Percentiles rank a stretch among this genome's conserved stretches.
Evolutionary conservation across 305 asterid genomes (phyloP).

Genomic region (Ilex paraguariensis): DNA sequence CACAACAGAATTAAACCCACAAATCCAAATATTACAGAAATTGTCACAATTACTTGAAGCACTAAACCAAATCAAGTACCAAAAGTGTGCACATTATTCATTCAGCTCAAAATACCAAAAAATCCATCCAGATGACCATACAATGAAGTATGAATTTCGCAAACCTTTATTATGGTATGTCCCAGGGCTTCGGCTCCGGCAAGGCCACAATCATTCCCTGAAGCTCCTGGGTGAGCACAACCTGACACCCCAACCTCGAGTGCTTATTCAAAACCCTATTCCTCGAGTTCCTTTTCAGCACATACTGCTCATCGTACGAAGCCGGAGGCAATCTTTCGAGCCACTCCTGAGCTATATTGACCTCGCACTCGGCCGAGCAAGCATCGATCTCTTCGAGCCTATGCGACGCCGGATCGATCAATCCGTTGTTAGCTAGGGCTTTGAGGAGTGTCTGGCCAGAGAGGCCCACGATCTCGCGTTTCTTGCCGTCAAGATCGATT

Average conservation of each 20-base stretch:
- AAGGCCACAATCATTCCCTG: conserved; percentile 96
- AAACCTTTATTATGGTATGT: conserved; percentile 46
- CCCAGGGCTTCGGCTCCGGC: conserved; percentile 91
- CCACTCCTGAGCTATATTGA: conserved; percentile 94
- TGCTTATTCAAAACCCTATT: conserved; percentile 69
- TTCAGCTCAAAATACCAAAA: neutral
- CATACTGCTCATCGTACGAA: conserved; percentile 72
- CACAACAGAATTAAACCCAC: too few species aligned
- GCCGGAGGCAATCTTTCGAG: conserved; percentile 77
- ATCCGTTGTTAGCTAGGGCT: conserved; percentile 58
- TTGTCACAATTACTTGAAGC: too few species aligned
- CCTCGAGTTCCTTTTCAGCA: conserved; percentile 57
- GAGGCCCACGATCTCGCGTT: conserved; percentile 52
- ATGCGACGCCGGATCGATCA: conserved; percentile 86
- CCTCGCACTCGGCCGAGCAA: conserved; percentile 96
- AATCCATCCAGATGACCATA: neutral
- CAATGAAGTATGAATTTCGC: neutral
- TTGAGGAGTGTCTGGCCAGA: conserved; percentile 78
- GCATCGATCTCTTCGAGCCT: conserved; percentile 90
- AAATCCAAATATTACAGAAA: too few species aligned
- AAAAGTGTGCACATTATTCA: neutral
- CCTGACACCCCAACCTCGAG: conserved; percentile 89
- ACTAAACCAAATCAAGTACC: neutral
- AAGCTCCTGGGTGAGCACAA: conserved; percentile 61
- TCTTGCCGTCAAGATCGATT: conserved; percentile 65